Base-by-base conservation (phyloP, 305 asterid species). In the Fraxinus sp. region DNA sequence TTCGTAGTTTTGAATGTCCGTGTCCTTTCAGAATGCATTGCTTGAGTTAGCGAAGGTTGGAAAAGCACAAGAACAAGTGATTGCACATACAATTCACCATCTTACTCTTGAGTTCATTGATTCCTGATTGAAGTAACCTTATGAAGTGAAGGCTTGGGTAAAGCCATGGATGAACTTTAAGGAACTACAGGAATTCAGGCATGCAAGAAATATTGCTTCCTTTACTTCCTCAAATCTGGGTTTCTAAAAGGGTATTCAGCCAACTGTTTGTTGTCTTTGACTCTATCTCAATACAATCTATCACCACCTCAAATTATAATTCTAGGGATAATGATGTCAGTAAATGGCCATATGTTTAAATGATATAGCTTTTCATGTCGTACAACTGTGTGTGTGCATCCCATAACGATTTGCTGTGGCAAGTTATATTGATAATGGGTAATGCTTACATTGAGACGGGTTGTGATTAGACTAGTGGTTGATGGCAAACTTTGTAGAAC, bases 91-190 rank as follows among this genome's bases (percentile, higher is more conserved):
- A 8, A 72, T 93, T 78, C 96, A 91, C 86, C 93, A 91, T 85
- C 92, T 95, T 22, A 91, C 96, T 1, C 90, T 95, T n/a, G 98
- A 93, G 87, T 92, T 94, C 70, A n/a, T 87, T 41, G 97, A 93
- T 77, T 90, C 91, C 14, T 97, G 97, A 35, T 91, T 81, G 77
- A 92, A 91, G 87, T 87, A 89, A 80, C 89, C 92, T 0, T 95
- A 92, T 22, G 91, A 89, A 87, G 97, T 98, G 5, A 95, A 94
- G 87, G 87, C 94, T 14, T 94, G 97, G 98, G 97, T 93, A 0
- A 95, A 93, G 78, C 96, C 98, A 8, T 95, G 97, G 98, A 49
- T 91, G 91, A 62, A 91, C 79, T 95, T 92, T 52, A 93, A 89
- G 90, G 91, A 95, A 79, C 87, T 95, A 30, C 95, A 95, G 81